Conservation (phyloP, 2,329 filamentous ascomycete species). For the Fusarium sp. region DNA sequence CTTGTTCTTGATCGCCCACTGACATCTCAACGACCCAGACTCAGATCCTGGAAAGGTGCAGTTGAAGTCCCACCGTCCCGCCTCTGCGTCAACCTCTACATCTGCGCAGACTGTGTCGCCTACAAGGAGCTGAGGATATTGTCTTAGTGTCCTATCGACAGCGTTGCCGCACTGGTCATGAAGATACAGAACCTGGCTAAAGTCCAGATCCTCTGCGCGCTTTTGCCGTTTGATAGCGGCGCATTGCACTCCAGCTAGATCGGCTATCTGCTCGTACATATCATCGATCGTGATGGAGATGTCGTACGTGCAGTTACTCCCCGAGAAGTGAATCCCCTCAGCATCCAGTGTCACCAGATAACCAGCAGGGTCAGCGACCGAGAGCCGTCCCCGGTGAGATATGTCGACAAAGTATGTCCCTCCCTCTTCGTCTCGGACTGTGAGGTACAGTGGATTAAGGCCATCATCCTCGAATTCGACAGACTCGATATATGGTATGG, state of each 20-base stretch:
- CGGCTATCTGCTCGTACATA: conserved; percentile 50
- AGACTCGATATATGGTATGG: conserved; percentile 53
- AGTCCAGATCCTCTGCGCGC: conserved; percentile 45
- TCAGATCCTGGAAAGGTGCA: conserved; percentile 51
- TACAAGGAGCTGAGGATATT: conserved; percentile 48
- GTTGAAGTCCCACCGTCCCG: conserved; percentile 51
- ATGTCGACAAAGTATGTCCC: conserved; percentile 50
- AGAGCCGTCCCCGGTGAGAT: conserved; percentile 48
- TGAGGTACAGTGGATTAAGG: conserved; percentile 50
- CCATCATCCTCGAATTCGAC: conserved; percentile 50
- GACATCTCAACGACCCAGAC: conserved; percentile 47
- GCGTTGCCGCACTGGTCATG: conserved; percentile 51
- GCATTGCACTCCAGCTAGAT: conserved; percentile 48
- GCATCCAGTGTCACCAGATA: conserved; percentile 50
- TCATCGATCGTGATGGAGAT: conserved; percentile 49
- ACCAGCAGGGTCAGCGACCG: conserved; percentile 48
- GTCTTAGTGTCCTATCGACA: conserved; percentile 42
- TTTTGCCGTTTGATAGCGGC: conserved; percentile 37
- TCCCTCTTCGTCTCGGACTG: conserved; percentile 46
- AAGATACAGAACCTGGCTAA: conserved; percentile 49
- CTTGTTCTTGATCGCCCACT: conserved; percentile 48
- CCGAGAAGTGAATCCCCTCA: conserved; percentile 51
- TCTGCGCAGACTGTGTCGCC: conserved; percentile 49
- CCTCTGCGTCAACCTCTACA: conserved; percentile 42
- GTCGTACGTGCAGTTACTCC: conserved; percentile 48